These are phyloP conservation scores for Phytophthora litchii DNA, from an alignment of 352 stramenopile species.

Conservation along the genomic window DNA sequence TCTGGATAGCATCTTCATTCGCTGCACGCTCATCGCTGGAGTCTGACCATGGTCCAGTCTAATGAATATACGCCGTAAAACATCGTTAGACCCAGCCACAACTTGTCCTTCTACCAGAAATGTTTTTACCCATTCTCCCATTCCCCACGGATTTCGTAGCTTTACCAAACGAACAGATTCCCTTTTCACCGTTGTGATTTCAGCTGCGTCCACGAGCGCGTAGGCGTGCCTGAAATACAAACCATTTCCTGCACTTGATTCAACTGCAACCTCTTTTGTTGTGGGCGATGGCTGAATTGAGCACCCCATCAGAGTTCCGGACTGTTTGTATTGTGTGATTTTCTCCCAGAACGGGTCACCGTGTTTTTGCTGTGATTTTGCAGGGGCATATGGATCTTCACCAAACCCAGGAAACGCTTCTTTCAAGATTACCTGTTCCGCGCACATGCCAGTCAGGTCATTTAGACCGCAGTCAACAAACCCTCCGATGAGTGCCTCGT, in stretches of 20 bases:
- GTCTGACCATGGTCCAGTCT: conserved; percentile 89
- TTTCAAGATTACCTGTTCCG: conserved; percentile 89
- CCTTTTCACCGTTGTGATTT: conserved; percentile 65
- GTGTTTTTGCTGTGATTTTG: conserved; percentile 41
- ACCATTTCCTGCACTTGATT: conserved; percentile 82
- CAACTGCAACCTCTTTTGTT: conserved; percentile 63
- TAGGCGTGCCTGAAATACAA: conserved; percentile 92
- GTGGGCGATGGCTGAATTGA: conserved; percentile 83
- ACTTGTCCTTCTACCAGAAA: background rate
- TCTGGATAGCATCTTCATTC: conserved; percentile 84
- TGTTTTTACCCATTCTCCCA: conserved; percentile 87
- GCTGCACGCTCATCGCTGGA: conserved; percentile 67
- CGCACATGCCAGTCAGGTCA: conserved; percentile 90
- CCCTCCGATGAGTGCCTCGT: conserved; percentile 89
- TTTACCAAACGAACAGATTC: conserved; percentile 73
- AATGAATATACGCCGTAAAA: background rate
- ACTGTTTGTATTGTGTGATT: conserved; percentile 74
- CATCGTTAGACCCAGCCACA: background rate
- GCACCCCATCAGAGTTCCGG: conserved; percentile 91
- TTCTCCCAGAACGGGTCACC: conserved; percentile 87
- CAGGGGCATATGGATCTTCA: conserved; percentile 66
- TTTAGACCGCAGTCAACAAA: conserved; percentile 91
- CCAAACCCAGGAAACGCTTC: conserved; percentile 77
- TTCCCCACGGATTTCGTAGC: conserved; percentile 91
- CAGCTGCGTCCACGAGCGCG: conserved; percentile 75